A percentile compares a stretch with the other conserved stretches of the same genome.
phyloP scores from a whole-genome alignment of 805 yeast species.

The Teunomyces gatunensis region DNA sequence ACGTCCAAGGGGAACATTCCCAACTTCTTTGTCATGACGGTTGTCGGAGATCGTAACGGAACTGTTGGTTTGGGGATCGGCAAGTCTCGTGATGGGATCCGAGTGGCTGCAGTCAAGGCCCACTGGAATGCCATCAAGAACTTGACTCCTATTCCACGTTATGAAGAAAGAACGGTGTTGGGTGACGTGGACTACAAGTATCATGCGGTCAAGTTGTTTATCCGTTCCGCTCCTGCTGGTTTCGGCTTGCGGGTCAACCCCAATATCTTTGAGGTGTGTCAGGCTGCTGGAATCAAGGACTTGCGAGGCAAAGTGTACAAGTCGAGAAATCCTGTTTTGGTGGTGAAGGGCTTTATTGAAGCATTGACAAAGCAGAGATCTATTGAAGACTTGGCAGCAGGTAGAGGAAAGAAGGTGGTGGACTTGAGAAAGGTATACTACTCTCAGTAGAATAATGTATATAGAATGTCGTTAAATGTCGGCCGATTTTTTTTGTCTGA shows the following conservation, averaged over 20 bases:
- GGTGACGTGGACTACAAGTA: conserved; percentile 80
- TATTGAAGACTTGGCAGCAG: conserved; percentile 82
- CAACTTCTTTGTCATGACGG: conserved; percentile 76
- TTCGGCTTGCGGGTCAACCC: conserved; percentile 91
- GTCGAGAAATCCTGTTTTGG: conserved; percentile 93
- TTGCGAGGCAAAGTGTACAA: conserved; percentile 87
- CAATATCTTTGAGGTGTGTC: conserved; percentile 84
- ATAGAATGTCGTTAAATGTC: not conserved
- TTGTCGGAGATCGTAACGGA: conserved; percentile 91
- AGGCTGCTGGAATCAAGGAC: conserved; percentile 91
- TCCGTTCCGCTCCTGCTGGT: conserved; percentile 89
- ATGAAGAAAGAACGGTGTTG: conserved; percentile 86
- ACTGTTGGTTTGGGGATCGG: conserved; percentile 96
- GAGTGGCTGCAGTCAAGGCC: conserved; percentile 76
- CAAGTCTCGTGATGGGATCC: conserved; percentile 73
- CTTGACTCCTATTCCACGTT: conserved; percentile 75
- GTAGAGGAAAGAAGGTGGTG: conserved; percentile 91
- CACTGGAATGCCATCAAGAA: conserved; percentile 93
- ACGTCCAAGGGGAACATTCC: conserved; percentile 90
- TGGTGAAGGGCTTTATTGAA: conserved; percentile 83
- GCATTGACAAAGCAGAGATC: conserved; percentile 80
- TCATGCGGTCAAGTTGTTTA: conserved; percentile 80
- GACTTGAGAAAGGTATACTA: conserved; percentile 91
- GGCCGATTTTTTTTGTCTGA: no score
- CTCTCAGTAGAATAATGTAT: conserved; percentile 27